A percentile compares a stretch with the other conserved stretches of the same genome.
Conservation (phyloP, 192 early-diverging fungal species). For the Coemansia sp. region DNA sequence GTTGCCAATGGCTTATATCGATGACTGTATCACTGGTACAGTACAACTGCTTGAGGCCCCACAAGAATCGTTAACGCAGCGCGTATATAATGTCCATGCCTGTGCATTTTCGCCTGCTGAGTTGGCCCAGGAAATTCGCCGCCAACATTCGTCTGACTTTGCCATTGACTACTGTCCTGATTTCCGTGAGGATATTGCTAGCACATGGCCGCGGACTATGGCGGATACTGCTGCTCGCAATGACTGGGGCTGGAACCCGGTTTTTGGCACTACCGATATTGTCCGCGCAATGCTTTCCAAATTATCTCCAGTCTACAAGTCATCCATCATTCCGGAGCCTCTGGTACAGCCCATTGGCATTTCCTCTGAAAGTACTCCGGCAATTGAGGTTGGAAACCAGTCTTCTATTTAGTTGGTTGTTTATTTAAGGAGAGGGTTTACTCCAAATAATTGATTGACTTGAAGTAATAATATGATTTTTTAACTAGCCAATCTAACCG, state of each 20-base stretch:
- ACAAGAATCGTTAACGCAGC: conserved; percentile 52
- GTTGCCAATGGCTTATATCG: conserved; percentile 68
- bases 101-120: conserved; percentile 62
- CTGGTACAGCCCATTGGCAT: background rate
- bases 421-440: background rate
- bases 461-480: background rate
- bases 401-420: background rate
- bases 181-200: conserved; percentile 65
- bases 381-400: conserved; percentile 15
- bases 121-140: conserved; percentile 55
- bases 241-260: conserved; percentile 68
- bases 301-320: conserved; percentile 50
- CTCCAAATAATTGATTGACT: background rate
- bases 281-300: conserved; percentile 61
- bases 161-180: conserved; percentile 59
- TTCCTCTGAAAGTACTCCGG: conserved; percentile 1
- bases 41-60: conserved; percentile 60
- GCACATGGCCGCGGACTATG: conserved; percentile 64
- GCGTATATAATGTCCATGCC: conserved; percentile 65
- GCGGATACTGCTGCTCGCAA: conserved; percentile 59
- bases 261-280: conserved; percentile 60
- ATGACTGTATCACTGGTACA: conserved; percentile 66
- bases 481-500: background rate
- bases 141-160: conserved; percentile 54
- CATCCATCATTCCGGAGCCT: background rate